Conservation (phyloP, 805 yeast genomes). For the Huiozyma sinensis region DNA sequence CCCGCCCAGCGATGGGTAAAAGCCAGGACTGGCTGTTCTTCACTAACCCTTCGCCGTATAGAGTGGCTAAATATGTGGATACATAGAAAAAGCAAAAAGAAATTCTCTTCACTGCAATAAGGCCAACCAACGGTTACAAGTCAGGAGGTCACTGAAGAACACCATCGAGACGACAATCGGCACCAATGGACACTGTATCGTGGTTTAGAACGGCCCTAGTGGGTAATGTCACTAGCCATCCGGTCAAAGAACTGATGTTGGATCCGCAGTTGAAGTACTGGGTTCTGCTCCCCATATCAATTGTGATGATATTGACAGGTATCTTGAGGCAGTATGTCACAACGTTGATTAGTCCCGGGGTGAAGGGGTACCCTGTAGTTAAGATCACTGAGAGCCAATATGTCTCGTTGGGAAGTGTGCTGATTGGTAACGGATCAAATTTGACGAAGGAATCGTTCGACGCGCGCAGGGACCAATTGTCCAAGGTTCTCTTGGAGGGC, state of each 20-base stretch:
- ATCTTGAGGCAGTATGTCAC: slow-evolving; percentile 62
- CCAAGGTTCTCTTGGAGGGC: slow-evolving; percentile 40
- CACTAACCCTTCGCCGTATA: no score
- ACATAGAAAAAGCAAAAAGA: no score
- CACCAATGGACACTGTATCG: no score
- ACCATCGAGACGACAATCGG: no score
- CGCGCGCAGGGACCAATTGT: slow-evolving; percentile 38
- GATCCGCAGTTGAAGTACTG: slow-evolving; percentile 80
- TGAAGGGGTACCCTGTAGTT: slow-evolving; percentile 42
- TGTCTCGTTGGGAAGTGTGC: slow-evolving; percentile 45
- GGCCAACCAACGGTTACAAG: no score
- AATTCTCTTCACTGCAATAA: no score
- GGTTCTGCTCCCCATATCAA: slow-evolving; percentile 83
- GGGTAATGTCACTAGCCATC: not conserved
- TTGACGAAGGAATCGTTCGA: slow-evolving; percentile 44
- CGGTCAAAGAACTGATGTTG: slow-evolving; percentile 45
- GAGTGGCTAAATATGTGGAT: no score
- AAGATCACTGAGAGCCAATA: slow-evolving; percentile 54
- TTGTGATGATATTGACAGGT: slow-evolving; percentile 85
- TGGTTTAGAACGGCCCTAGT: not conserved
- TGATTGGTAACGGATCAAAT: slow-evolving; percentile 44
- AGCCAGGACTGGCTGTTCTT: no score
- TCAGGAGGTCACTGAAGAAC: no score
- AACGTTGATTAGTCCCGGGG: slow-evolving; percentile 45
- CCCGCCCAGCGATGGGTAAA: no score